Percentiles rank a stretch among this genome's conserved stretches.
These are phyloP conservation scores for Ophiostoma quercus DNA, from an alignment of 2,329 filamentous ascomycete genomes.

Conservation along the genomic window DNA sequence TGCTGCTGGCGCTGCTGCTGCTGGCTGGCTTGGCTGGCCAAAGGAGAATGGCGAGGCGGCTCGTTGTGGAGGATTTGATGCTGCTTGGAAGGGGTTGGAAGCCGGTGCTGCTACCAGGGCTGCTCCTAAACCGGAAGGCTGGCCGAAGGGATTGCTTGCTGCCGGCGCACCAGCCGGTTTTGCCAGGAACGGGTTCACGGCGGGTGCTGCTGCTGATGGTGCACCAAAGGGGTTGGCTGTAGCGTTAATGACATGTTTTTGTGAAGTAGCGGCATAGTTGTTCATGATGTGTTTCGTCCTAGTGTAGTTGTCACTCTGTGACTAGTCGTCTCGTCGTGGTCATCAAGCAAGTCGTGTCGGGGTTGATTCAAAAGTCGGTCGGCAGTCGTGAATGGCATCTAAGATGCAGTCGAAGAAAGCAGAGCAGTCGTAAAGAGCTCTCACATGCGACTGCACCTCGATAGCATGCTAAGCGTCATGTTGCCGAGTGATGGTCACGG, in stretches of 20 bases:
- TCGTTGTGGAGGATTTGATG: neutral
- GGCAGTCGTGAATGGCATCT: neutral
- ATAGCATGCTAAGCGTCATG: neutral
- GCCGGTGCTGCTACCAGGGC: neutral
- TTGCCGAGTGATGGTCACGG: neutral
- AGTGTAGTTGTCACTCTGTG: neutral
- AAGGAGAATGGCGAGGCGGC: slow-evolving; percentile 15
- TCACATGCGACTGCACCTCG: neutral
- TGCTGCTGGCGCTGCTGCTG: neutral
- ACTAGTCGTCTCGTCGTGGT: neutral
- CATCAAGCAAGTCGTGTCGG: neutral
- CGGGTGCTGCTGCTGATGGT: slow-evolving; percentile 12
- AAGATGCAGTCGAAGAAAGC: neutral
- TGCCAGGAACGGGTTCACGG: slow-evolving; percentile 18
- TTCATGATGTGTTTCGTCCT: neutral
- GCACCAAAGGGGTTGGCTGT: slow-evolving; percentile 19
- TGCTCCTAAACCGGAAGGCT: neutral
- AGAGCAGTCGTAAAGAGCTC: neutral
- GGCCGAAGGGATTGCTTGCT: neutral
- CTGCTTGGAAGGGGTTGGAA: slow-evolving; percentile 20
- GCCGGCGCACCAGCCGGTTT: slow-evolving; percentile 8
- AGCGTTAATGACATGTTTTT: neutral
- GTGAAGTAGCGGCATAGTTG: neutral
- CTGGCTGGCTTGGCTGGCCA: slow-evolving; percentile 13
- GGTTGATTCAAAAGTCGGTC: neutral